Percentiles rank a stretch among this genome's conserved stretches.
Conservation (phyloP, 1,284 basidiomycete genomes). For the Boletellus deceptivus region DNA sequence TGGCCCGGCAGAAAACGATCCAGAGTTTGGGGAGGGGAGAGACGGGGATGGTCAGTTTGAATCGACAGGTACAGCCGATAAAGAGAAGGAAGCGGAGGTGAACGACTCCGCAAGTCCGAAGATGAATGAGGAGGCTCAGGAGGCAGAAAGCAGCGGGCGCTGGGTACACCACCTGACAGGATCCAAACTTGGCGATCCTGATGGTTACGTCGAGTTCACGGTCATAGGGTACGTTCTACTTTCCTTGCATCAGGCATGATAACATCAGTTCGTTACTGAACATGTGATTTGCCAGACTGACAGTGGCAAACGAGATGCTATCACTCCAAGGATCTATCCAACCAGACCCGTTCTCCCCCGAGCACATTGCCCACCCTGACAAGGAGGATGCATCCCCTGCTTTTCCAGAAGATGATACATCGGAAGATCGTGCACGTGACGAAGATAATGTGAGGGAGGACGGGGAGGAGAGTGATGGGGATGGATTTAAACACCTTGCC, state of each 20-base stretch:
- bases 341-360: constrained; percentile 76
- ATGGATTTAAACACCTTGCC: constrained; percentile 40
- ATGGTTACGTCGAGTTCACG: constrained; percentile 79
- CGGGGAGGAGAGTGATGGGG: constrained; percentile 34
- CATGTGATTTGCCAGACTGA: constrained; percentile 58
- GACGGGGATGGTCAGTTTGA: constrained; percentile 23
- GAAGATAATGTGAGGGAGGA: constrained; percentile 20
- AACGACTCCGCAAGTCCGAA: constrained; percentile 31
- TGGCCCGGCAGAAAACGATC: constrained; percentile 73
- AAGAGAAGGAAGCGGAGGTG: constrained; percentile 24
- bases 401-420: constrained; percentile 9
- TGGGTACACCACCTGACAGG: constrained; percentile 82
- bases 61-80: constrained; percentile 20
- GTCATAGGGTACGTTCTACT: constrained; percentile 74
- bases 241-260: not conserved
- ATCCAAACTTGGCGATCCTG: constrained; percentile 67
- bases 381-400: constrained; percentile 6
- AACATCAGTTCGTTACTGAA: constrained; percentile 4
- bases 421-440: constrained; percentile 28
- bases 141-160: constrained; percentile 56
- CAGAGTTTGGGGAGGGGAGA: constrained; percentile 54
- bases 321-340: constrained; percentile 91
- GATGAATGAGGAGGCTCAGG: constrained; percentile 23
- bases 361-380: constrained; percentile 43
- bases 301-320: constrained; percentile 93